Evolutionary conservation across 2,329 filamentous ascomycete genomes (phyloP).

Genomic region (Lojkania enalia): DNA sequence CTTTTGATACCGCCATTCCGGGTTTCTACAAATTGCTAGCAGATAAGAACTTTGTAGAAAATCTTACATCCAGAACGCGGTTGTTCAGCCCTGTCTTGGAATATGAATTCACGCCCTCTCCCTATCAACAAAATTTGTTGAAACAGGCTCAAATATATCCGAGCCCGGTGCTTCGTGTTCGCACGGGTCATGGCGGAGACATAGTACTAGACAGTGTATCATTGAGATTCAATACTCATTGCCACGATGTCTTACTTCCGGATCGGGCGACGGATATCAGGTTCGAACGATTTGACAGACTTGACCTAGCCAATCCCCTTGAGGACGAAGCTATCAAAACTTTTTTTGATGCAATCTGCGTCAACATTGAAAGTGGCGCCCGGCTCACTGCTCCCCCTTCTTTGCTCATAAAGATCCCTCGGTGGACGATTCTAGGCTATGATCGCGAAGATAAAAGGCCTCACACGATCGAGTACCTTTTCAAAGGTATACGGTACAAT

Average conservation of each 20-base stretch:
- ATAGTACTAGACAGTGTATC: slow-evolving; percentile 21
- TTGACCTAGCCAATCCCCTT: slow-evolving; percentile 18
- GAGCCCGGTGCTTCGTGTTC: neutral
- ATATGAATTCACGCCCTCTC: slow-evolving; percentile 14
- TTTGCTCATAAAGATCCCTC: slow-evolving; percentile 32
- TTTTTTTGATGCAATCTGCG: slow-evolving; percentile 22
- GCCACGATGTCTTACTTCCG: slow-evolving; percentile 37
- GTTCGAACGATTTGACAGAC: slow-evolving; percentile 22
- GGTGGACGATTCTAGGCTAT: slow-evolving; percentile 29
- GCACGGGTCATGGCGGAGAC: neutral
- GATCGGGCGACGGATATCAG: slow-evolving; percentile 33
- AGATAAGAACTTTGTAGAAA: neutral
- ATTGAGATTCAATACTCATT: slow-evolving; percentile 25
- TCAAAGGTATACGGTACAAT: slow-evolving; percentile 33
- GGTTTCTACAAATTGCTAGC: slow-evolving; percentile 7
- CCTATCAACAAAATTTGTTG: slow-evolving; percentile 3
- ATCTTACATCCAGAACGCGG: neutral
- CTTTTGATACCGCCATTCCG: too few relatives aligned
- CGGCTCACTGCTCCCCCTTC: slow-evolving; percentile 32
- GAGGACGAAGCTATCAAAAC: slow-evolving; percentile 18
- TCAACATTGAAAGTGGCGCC: slow-evolving; percentile 32
- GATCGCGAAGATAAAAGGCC: slow-evolving; percentile 8
- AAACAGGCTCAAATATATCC: neutral
- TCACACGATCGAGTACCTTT: slow-evolving; percentile 28
- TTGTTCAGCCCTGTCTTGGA: neutral